These are phyloP conservation scores for Puccinia coronata DNA, from an alignment of 1,284 basidiomycete species.

Conservation along the genomic window DNA sequence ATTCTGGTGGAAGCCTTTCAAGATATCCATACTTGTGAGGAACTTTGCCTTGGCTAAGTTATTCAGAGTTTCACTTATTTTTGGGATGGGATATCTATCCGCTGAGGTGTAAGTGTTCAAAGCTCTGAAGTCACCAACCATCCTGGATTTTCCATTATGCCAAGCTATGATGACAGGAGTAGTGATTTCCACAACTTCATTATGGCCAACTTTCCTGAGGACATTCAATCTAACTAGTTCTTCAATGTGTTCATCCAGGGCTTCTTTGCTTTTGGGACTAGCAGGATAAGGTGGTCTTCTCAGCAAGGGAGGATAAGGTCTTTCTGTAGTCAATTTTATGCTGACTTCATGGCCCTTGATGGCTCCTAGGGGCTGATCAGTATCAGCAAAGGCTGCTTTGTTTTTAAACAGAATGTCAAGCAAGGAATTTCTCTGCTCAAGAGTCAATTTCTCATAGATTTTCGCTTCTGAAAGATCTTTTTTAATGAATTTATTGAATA, in stretches of 20 bases:
- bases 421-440: background rate
- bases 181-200: conserved; percentile 5
- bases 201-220: background rate
- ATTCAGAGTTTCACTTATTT: background rate
- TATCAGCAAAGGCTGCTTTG: background rate
- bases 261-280: conserved; percentile 28
- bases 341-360: conserved; percentile 22
- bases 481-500: background rate
- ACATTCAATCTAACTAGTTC: background rate
- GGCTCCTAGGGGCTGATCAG: background rate
- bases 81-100: background rate
- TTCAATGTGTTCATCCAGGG: background rate
- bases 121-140: background rate
- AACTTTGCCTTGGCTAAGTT: background rate
- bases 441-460: background rate
- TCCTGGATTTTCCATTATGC: conserved; percentile 1
- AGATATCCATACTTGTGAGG: too few species aligned
- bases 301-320: conserved; percentile 27
- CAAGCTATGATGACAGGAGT: background rate
- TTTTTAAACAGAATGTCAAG: background rate
- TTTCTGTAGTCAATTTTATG: conserved; percentile 4
- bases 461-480: background rate
- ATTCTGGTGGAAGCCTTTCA: too few species aligned
- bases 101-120: background rate
- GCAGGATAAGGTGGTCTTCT: conserved; percentile 26